Evolutionary conservation across 176 grass and related monocot species (phyloP).

Genomic region (Triticum monococcum): DNA sequence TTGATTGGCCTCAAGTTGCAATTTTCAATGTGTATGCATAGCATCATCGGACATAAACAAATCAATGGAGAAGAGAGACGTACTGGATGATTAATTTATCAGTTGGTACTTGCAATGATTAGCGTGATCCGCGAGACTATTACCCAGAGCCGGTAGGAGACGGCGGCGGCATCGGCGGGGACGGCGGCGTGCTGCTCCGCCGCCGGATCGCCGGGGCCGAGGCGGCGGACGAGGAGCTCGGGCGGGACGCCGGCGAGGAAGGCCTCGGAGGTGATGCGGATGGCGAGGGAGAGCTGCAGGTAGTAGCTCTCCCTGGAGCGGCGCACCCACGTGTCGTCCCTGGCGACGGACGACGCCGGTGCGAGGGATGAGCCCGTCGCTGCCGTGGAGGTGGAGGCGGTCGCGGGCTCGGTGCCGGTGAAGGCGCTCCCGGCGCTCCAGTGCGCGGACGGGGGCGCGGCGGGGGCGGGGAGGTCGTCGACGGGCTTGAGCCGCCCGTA

Average conservation of each 20-base stretch:
- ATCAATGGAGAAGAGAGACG: not conserved
- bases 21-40: not conserved
- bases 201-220: not conserved
- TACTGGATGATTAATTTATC: too few relatives aligned
- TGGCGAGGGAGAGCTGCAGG: slow-evolving; percentile 78
- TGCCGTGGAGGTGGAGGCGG: slow-evolving; percentile 47
- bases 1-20: slow-evolving; percentile 21
- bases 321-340: slow-evolving; percentile 57
- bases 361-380: slow-evolving; percentile 2
- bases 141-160: slow-evolving; percentile 94
- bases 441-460: slow-evolving; percentile 13
- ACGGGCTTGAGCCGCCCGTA: slow-evolving; percentile 19
- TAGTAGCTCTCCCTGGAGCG: slow-evolving; percentile 82
- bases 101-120: not conserved
- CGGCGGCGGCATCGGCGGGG: slow-evolving; percentile 50
- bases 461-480: not conserved
- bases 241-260: slow-evolving; percentile 65
- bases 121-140: not conserved
- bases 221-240: slow-evolving; percentile 28
- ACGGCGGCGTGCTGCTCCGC: not conserved
- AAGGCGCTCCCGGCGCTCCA: slow-evolving; percentile 47
- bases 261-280: slow-evolving; percentile 77
- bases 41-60: not conserved
- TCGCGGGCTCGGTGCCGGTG: slow-evolving; percentile 20
- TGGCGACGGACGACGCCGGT: not conserved